Base-by-base conservation (phyloP, 164 flowering plant genomes). In the Warburgia ugandensis region DNA sequence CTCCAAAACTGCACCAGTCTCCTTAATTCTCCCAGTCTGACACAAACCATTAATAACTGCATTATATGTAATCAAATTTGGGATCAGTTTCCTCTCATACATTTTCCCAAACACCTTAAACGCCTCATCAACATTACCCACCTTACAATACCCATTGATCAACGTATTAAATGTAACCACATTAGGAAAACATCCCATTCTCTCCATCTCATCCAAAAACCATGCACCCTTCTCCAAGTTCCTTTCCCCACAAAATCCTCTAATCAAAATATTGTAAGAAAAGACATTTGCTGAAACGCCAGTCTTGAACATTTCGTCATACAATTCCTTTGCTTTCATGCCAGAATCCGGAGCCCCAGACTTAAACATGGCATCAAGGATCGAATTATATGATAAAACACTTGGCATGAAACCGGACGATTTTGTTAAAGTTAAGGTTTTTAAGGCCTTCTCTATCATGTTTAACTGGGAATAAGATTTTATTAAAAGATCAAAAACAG, bases 91-190 rank as follows among this genome's bases (percentile, higher is more conserved):
- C 35, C 72, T 83, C 23, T 27, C 19, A 5, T 51, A 32, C 86
- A 86, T 72, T 19, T 45, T 26, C 17, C 59, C 54, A 38, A 79
- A 64, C 69, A 83, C 21, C 30, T 36, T 23, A 29, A 61, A 64
- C 0, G 84, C 92, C 6, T 79, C 68, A 29, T 69, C 73, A 25
- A 76, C 52, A 55, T 56, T 67, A 22, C 82, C 78, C 45, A 53
- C 1, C 55, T 87, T 84, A 58, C 89, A 76, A 41, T 73, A 64
- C 0, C 68, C 86, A 75, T 80, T 81, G 28, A 84, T 72, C 57
- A 91, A 35, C 0, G 95, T 87, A 47, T 91, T 91, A 51, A 68
- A 85, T 0, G 98, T 84, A 30, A 85, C 90, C 35, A 85, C 83
- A 74, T 81, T 87, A 4, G 95, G 95, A 55, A 63, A 67, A 68